These are phyloP conservation scores for Colletotrichum endophyticum DNA, from an alignment of 2,329 filamentous ascomycete genomes.

Conservation along the genomic window DNA sequence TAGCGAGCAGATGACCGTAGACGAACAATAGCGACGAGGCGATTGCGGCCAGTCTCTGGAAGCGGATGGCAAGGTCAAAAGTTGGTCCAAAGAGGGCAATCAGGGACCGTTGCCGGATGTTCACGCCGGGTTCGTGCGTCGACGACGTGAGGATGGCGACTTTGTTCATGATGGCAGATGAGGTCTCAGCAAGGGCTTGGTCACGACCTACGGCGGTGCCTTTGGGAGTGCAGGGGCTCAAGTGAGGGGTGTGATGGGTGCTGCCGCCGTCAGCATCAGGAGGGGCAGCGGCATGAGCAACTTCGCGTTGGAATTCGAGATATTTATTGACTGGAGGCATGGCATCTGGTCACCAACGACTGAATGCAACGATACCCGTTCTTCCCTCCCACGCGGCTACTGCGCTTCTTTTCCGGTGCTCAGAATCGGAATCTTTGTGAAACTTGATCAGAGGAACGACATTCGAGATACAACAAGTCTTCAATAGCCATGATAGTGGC, in stretches of 20 bases:
- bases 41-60: slow-evolving; percentile 37
- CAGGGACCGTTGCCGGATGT: slow-evolving; percentile 33
- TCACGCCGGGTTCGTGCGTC: slow-evolving; percentile 35
- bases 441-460: background rate
- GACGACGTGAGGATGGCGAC: slow-evolving; percentile 42
- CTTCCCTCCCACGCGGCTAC: background rate
- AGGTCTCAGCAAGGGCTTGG: slow-evolving; percentile 13
- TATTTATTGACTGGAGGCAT: slow-evolving; percentile 15
- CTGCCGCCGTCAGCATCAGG: background rate
- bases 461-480: background rate
- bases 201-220: slow-evolving; percentile 9
- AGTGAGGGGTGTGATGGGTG: background rate
- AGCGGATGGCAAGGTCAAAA: slow-evolving; percentile 36
- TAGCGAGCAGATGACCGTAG: slow-evolving; percentile 34
- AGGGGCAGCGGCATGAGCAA: background rate
- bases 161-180: slow-evolving; percentile 35
- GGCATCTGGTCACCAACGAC: slow-evolving; percentile 1
- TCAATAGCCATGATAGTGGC: background rate
- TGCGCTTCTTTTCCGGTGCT: background rate
- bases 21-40: slow-evolving; percentile 35
- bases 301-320: background rate
- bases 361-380: background rate
- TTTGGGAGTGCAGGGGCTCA: background rate
- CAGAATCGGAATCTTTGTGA: background rate
- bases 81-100: slow-evolving; percentile 37